These are phyloP conservation scores for Rhizopogon vesiculosus DNA, from an alignment of 768 basidiomycete species.

Conservation along the genomic window DNA sequence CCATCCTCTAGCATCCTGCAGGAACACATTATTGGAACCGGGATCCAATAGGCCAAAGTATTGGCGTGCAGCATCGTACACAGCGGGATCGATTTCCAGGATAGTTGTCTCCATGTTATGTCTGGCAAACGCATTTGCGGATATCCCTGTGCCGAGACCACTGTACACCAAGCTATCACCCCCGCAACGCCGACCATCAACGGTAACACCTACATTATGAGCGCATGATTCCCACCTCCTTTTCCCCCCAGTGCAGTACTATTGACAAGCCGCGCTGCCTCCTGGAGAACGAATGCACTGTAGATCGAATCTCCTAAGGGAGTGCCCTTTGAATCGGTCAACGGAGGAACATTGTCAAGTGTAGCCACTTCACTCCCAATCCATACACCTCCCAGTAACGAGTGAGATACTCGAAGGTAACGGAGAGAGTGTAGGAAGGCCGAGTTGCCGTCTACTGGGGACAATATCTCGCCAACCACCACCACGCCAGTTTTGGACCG, in stretches of 20 bases:
- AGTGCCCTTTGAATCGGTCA: slow-evolving; percentile 48
- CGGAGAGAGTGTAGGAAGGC: slow-evolving; percentile 43
- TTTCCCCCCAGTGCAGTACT: slow-evolving; percentile 36
- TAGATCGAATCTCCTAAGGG: slow-evolving; percentile 78
- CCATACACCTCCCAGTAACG: slow-evolving; percentile 78
- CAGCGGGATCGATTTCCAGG: slow-evolving; percentile 91
- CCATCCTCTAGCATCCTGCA: slow-evolving; percentile 77
- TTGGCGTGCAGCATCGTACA: slow-evolving; percentile 74
- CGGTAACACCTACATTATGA: slow-evolving; percentile 58
- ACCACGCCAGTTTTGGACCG: slow-evolving; percentile 78
- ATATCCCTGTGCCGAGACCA: slow-evolving; percentile 84
- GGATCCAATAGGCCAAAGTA: slow-evolving; percentile 80
- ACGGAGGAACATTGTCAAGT: slow-evolving; percentile 35
- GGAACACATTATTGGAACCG: slow-evolving; percentile 52
- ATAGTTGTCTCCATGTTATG: slow-evolving; percentile 73
- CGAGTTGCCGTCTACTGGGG: slow-evolving; percentile 30
- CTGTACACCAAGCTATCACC: slow-evolving; percentile 34
- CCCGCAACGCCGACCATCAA: background rate
- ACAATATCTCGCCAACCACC: slow-evolving; percentile 70
- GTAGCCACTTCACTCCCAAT: slow-evolving; percentile 45
- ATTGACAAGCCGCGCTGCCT: slow-evolving; percentile 70
- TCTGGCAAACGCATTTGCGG: slow-evolving; percentile 66
- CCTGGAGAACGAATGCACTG: slow-evolving; percentile 80
- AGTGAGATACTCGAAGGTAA: slow-evolving; percentile 62
- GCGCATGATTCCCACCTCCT: slow-evolving; percentile 44